These are phyloP conservation scores for Cokeromyces recurvatus DNA, from an alignment of 371 early-diverging fungal genomes.

Conservation along the genomic window DNA sequence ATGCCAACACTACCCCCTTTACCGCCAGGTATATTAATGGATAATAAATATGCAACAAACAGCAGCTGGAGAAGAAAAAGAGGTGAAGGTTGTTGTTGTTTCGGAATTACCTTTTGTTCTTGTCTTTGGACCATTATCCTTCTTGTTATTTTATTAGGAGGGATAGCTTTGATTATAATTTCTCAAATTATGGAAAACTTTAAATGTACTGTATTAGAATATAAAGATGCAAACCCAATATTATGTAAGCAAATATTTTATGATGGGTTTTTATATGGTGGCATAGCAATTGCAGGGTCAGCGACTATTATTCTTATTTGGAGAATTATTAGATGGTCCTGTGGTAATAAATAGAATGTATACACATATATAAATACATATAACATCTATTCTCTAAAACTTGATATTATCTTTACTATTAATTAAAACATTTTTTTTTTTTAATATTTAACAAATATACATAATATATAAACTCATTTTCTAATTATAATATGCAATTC, in stretches of 20 bases:
- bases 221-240: background rate
- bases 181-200: constrained; percentile 2
- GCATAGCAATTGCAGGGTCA: constrained; percentile 23
- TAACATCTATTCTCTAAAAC: no score
- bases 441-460: background rate
- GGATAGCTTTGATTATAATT: constrained; percentile 17
- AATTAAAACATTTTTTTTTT: background rate
- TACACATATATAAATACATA: no score
- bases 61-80: no score
- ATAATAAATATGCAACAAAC: no score
- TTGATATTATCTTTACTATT: background rate
- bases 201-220: constrained; percentile 9
- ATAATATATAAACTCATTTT: no score
- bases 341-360: no score
- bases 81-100: no score
- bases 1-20: no score
- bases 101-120: constrained; percentile 17
- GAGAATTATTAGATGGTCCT: constrained; percentile 20
- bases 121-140: constrained; percentile 18
- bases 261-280: constrained; percentile 29
- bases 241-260: constrained; percentile 17
- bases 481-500: no score
- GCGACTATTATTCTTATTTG: constrained; percentile 16
- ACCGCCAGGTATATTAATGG: no score
- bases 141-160: constrained; percentile 11